Conservation (phyloP, 2,329 filamentous ascomycete genomes). For the Myriangium duriaei region DNA sequence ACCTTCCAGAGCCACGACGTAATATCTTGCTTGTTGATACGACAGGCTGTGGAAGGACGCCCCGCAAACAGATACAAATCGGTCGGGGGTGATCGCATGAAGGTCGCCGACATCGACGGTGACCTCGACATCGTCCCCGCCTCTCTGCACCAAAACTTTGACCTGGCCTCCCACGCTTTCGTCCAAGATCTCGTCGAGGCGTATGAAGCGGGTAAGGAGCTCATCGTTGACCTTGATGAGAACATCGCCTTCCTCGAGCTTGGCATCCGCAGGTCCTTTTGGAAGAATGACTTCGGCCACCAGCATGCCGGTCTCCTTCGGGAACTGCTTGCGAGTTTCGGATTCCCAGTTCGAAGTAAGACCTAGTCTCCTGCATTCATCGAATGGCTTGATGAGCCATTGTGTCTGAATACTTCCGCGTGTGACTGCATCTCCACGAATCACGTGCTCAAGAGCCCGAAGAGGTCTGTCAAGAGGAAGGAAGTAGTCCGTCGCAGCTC, state of each 20-base stretch:
- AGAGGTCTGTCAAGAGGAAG: conserved; percentile 82
- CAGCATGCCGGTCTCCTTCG: conserved; percentile 90
- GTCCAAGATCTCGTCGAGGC: conserved; percentile 82
- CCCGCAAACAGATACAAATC: conserved; percentile 87
- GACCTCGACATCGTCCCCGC: conserved; percentile 75
- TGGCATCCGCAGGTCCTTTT: conserved; percentile 71
- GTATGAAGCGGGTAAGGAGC: conserved; percentile 83
- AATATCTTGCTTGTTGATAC: conserved; percentile 93
- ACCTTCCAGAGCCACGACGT: conserved; percentile 71
- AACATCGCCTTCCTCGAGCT: conserved; percentile 89
- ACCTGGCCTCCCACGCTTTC: conserved; percentile 71
- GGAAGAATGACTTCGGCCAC: conserved; percentile 92
- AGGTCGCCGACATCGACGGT: conserved; percentile 78
- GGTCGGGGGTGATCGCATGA: conserved; percentile 87
- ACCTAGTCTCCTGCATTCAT: conserved; percentile 85
- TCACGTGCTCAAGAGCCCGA: conserved; percentile 76
- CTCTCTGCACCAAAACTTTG: conserved; percentile 71
- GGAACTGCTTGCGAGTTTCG: conserved; percentile 68
- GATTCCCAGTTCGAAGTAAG: conserved; percentile 78
- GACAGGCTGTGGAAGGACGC: conserved; percentile 93
- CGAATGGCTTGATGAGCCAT: conserved; percentile 92
- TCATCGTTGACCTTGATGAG: conserved; percentile 87
- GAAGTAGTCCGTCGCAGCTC: conserved; percentile 95
- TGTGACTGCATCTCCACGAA: conserved; percentile 60
- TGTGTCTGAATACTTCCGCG: conserved; percentile 96